Percentiles rank a stretch among this genome's conserved stretches.
These are phyloP conservation scores for Tolypocladium ophioglossoides DNA, from an alignment of 2,329 filamentous ascomycete genomes.

Conservation along the genomic window DNA sequence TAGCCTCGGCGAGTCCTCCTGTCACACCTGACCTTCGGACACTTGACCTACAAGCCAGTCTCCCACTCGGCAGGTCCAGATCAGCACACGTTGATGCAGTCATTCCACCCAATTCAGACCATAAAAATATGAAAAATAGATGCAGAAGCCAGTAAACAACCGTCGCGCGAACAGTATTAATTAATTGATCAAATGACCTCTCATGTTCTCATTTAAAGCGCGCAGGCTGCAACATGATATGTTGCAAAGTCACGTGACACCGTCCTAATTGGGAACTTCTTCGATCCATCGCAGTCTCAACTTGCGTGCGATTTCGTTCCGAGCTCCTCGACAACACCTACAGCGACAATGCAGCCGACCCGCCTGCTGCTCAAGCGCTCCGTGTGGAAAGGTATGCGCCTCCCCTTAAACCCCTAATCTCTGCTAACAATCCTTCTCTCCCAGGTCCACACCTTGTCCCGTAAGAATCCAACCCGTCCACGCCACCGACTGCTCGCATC, in stretches of 20 bases:
- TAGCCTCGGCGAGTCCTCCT: no score
- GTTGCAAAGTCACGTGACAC: neutral
- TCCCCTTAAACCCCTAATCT: neutral
- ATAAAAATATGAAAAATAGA: no score
- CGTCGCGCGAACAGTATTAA: no score
- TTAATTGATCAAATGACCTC: no score
- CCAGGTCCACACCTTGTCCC: slow-evolving; percentile 43
- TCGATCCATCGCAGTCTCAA: neutral
- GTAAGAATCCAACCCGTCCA: slow-evolving; percentile 24
- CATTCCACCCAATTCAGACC: no score
- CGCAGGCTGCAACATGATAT: no score
- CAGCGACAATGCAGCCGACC: slow-evolving; percentile 54
- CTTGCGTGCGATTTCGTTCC: neutral
- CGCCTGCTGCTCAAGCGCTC: slow-evolving; percentile 61
- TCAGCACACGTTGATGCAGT: no score
- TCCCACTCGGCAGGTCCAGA: no score
- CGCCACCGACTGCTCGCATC: neutral
- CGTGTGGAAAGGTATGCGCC: slow-evolving; percentile 72
- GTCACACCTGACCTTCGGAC: no score
- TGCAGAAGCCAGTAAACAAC: no score
- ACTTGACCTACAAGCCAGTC: no score
- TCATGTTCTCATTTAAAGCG: no score
- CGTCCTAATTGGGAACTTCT: neutral
- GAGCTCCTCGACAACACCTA: neutral
- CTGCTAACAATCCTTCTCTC: neutral